Evolutionary conservation across 441 rosid species (phyloP), one percentile per base, ranked within the genome.

Genomic region (Macaranga tanarius): DNA sequence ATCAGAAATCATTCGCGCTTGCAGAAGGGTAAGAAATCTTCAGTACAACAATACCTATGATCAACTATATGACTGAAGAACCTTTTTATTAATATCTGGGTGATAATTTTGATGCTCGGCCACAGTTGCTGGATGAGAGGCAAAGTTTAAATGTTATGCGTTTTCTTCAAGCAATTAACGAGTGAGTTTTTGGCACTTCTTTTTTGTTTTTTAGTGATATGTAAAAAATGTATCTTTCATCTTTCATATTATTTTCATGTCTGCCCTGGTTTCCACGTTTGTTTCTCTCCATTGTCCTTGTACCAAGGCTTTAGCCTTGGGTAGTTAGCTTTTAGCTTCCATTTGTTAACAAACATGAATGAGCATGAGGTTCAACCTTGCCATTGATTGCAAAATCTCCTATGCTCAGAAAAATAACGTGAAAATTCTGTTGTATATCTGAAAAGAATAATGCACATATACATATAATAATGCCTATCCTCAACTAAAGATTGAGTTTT

Each of bases 61-160:
- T 17, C 55, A 51, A 51, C 50, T 9, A 9, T 7, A 45, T 45
- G 11, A 51, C 55, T 51, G 3, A 20, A 0, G 7, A 34, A 34
- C 38, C 38, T 7, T 4, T 34, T 34, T 34, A 4, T 34, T 34
- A 34, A 34, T 34, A 34, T 7, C 38, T 34, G 38, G 38, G 38
- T 2, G 7, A 34, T 34, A 7, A 34, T 70, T 57, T 6, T 73
- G 64, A 57, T 16, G 22, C 69, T 22, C 68, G 62, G 58, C 61
- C 58, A 68, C 86, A 92, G 95, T 74, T 90, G 57, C 90, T 92
- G 68, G 92, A 88, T 77, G 95, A 90, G 83, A 89, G 97, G 79
- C 94, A 92, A 75, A 80, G 94, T 52, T 72, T 78, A 67, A 90
- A 92, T 54, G 93, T 90, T 20, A 76, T 83, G 89, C 86, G 88